Evolutionary conservation across 148 eudicot genomes (phyloP).

Genomic region (Spergularia marina): DNA sequence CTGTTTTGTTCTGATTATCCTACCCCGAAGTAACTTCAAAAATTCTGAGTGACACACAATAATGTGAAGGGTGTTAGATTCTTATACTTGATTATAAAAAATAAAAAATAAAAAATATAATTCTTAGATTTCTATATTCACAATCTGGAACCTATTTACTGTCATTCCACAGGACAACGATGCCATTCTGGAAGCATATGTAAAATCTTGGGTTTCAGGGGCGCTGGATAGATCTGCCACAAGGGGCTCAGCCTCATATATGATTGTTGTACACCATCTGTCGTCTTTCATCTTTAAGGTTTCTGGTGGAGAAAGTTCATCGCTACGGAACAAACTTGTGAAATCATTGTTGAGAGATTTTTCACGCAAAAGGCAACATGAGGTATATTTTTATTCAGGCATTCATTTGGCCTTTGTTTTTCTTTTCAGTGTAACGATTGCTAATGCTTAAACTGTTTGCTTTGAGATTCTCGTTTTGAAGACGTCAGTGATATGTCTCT

Average conservation of each 20-base stretch:
- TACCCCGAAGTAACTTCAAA: too few relatives aligned
- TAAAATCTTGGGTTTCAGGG: slow-evolving; percentile 85
- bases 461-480: neutral
- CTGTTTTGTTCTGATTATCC: too few relatives aligned
- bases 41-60: neutral
- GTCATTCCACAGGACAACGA: slow-evolving; percentile 59
- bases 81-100: neutral
- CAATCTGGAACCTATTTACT: neutral
- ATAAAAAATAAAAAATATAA: too few relatives aligned
- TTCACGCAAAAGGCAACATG: slow-evolving; percentile 59
- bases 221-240: slow-evolving; percentile 71
- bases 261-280: slow-evolving; percentile 69
- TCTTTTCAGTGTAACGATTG: neutral
- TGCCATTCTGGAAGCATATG: slow-evolving; percentile 72
- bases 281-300: slow-evolving; percentile 63
- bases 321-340: slow-evolving; percentile 57
- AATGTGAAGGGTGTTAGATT: neutral
- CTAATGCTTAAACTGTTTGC: neutral
- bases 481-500: neutral
- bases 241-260: slow-evolving; percentile 53
- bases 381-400: slow-evolving; percentile 41
- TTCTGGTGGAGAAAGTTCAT: slow-evolving; percentile 32
- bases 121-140: neutral
- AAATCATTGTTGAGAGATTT: slow-evolving; percentile 75
- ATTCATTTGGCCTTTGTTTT: neutral